Base-by-base conservation (phyloP, 352 stramenopile genomes). In the Thalassiosira hispida region DNA sequence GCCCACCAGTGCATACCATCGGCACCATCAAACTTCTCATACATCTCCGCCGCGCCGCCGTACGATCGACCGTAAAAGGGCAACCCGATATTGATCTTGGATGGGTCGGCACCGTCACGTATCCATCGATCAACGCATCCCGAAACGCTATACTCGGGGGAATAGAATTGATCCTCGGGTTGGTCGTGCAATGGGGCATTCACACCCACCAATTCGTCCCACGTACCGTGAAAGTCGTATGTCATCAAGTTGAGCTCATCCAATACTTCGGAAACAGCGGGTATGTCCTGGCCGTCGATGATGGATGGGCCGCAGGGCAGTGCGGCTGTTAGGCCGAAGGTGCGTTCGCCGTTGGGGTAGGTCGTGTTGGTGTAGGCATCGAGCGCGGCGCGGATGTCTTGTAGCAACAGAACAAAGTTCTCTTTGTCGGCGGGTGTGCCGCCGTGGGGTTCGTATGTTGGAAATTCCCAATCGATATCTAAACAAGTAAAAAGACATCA, bases 381-480 rank as follows among this genome's bases (percentile, higher is more conserved):
- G 18, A 87, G 40, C 23, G 74, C 76, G 5, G 63, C 46, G 3
- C 74, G 67, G 25, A 86, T 60, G 23, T 84, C 69, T 56, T 77
- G 52, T 2, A 86, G 31, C 1, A 86, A 51, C n/a, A 86, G 62
- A 4, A 84, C 40, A 44, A 76, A 84, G 51, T 87, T 84, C 3
- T 79, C 40, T 14, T 31, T 69, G 44, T 87, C 79, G 18, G 23
- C 62, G 14, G 64, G 29, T 8, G 73, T 81, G 14, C 79, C 79
- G 35, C 52, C 35, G 60, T 86, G 69, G 12, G 53, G 55, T 8
- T 53, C 66, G 31, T 85, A 85, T 1, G 74, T 68, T 1, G 73
- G 73, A 16, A 59, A 81, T 64, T 84, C 75, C 79, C 79, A 87
- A 57, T 79, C 69, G 42, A 87, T 82, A 56, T 87, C 77, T 66